Evolutionary conservation across 345 rosid genomes (phyloP).

Genomic region (Streptanthus diversifolius): DNA sequence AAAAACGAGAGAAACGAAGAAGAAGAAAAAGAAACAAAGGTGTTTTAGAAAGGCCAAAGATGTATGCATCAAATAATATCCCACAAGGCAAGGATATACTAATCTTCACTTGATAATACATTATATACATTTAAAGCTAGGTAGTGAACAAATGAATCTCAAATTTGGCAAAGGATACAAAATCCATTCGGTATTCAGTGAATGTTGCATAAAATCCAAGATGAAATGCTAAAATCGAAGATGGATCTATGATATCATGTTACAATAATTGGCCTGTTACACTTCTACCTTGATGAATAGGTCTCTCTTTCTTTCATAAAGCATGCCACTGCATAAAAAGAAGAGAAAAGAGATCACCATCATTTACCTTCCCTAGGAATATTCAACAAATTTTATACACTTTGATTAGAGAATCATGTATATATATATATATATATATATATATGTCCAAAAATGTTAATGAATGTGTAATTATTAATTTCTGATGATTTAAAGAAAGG

Average conservation of each 20-base stretch:
- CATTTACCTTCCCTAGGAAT: constrained; percentile 27
- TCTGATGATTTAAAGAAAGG: neutral
- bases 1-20: neutral
- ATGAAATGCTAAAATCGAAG: neutral
- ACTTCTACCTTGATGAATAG: constrained; percentile 9
- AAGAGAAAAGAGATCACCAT: constrained; percentile 25
- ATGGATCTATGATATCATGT: neutral
- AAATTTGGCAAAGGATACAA: constrained; percentile 3
- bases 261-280: neutral
- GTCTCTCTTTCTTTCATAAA: constrained; percentile 18
- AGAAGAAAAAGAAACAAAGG: constrained; percentile 13
- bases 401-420: constrained; percentile 2
- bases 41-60: neutral
- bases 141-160: neutral
- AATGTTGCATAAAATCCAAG: neutral
- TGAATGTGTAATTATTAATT: neutral
- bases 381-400: constrained; percentile 19
- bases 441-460: neutral
- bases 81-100: constrained; percentile 3
- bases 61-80: neutral
- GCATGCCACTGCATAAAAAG: constrained; percentile 32
- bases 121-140: neutral
- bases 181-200: neutral
- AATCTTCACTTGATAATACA: neutral
- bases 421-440: neutral